phyloP scores from a whole-genome alignment of 805 yeast genomes.

The Debaryomyces hansenii region DNA sequence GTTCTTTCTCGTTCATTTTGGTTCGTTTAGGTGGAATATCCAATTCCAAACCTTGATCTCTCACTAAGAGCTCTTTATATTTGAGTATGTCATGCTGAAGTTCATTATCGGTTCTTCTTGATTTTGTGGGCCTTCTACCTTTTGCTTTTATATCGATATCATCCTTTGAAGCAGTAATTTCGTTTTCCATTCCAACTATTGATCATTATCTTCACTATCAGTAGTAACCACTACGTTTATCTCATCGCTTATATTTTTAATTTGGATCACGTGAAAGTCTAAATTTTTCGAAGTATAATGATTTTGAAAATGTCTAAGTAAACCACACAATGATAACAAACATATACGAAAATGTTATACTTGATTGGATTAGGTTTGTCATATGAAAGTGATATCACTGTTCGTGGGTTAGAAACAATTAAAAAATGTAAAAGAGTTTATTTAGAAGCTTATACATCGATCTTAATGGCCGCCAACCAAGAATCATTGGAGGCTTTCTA shows the following conservation, averaged over 20 bases:
- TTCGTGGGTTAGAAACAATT: slow-evolving; percentile 86
- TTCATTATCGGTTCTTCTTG: slow-evolving; percentile 8
- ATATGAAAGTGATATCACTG: slow-evolving; percentile 86
- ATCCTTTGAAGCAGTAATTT: no score
- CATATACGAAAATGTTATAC: slow-evolving; percentile 62
- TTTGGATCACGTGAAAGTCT: neutral
- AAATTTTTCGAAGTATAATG: no score
- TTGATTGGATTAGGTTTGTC: slow-evolving; percentile 91
- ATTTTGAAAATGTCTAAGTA: no score
- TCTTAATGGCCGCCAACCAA: slow-evolving; percentile 87
- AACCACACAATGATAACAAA: no score
- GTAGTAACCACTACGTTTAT: neutral
- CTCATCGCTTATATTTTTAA: neutral
- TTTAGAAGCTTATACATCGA: slow-evolving; percentile 92
- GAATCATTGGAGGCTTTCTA: slow-evolving; percentile 76
- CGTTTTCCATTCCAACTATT: neutral
- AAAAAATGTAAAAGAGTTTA: slow-evolving; percentile 86
- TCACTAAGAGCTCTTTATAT: slow-evolving; percentile 16
- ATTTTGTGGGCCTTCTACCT: slow-evolving; percentile 3
- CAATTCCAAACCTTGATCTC: slow-evolving; percentile 16
- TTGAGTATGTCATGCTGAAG: slow-evolving; percentile 16
- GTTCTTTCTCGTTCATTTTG: slow-evolving; percentile 4
- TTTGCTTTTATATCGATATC: neutral
- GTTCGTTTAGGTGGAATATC: slow-evolving; percentile 27
- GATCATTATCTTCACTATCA: neutral